Base-by-base conservation (phyloP, 208 protist species). In the Leishmania major region DNA sequence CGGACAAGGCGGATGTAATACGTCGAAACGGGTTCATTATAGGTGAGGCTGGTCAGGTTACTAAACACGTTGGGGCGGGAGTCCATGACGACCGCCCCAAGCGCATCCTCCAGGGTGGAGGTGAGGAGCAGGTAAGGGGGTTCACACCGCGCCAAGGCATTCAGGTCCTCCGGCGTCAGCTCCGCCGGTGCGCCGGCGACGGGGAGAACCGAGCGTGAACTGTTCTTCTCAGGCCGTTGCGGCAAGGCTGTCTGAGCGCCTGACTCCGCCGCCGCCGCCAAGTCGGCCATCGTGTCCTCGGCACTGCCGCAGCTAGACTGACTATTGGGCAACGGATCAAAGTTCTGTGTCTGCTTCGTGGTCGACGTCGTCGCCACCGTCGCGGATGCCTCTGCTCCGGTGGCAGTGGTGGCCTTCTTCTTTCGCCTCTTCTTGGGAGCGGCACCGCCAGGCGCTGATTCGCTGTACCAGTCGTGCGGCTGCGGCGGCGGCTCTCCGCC, bases 31-130 rank as follows among this genome's bases (percentile, higher is more conserved):
- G 90, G 86, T 35, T 81, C 62, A 45, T 83, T 47, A 17, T 49
- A 60, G 43, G 84, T 81, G 62, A 95, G 83, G 40, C 81, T 78
- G 5, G 90, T 85, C 19, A 94, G 47, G 57, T 79, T 66, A 6
- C 89, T 90, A 79, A 97, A 97, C n/a, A 92, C 89, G 78, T 88
- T 89, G 28, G 92, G 92, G 7, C 93, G 87, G 37, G 86, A 85
- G 49, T 87, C 86, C 31, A 93, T 51, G 28, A 95, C 88, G 6
- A 88, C 66, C 19, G 71, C 78, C 22, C 94, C 91, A 11, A 97
- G 84, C 5, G 91, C 88, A 8, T 90, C 87, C 77, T 97, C 91
- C 10, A 97, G 80, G 28, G 89, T 94, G 37, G 91, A 87, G 15
- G 82, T 86, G n/a, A 95, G 87, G 1, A 69, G 71, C 3, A 97